A percentile compares a stretch with the other conserved stretches of the same genome.
Conservation (phyloP, 2,329 filamentous ascomycete species). For the Alternaria triticina region DNA sequence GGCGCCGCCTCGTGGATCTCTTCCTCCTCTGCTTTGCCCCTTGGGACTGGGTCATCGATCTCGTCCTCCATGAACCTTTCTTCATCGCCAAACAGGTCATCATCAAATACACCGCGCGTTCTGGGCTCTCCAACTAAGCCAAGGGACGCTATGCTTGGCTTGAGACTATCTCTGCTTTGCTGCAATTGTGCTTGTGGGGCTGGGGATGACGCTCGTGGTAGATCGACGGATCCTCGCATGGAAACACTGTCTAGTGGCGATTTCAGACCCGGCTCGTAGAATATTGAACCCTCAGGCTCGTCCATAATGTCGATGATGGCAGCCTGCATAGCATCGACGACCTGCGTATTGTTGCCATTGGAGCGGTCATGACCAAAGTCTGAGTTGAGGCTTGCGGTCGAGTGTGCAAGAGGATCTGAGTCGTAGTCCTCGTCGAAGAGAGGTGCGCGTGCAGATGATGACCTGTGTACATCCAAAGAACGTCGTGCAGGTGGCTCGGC, state of each 20-base stretch:
- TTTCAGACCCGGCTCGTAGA: conserved; percentile 62
- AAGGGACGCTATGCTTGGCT: conserved; percentile 87
- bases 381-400: conserved; percentile 79
- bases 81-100: conserved; percentile 92
- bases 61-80: conserved; percentile 87
- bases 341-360: conserved; percentile 71
- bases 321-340: conserved; percentile 91
- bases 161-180: conserved; percentile 59
- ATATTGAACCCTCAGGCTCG: conserved; percentile 72
- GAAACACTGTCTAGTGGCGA: conserved; percentile 67
- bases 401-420: conserved; percentile 75
- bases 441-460: conserved; percentile 54
- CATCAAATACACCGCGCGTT: conserved; percentile 88
- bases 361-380: conserved; percentile 55
- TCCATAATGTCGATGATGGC: conserved; percentile 93
- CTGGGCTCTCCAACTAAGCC: conserved; percentile 88
- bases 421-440: conserved; percentile 85
- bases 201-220: conserved; percentile 53
- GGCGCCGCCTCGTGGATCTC: conserved; percentile 93
- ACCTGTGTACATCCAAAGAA: conserved; percentile 72
- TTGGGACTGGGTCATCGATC: conserved; percentile 71
- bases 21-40: conserved; percentile 71
- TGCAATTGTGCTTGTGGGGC: conserved; percentile 30
- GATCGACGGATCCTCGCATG: conserved; percentile 67
- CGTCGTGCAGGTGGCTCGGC: conserved; percentile 60